Conservation (phyloP, 306 rosid genomes). For the Trichosanthes truncata region DNA sequence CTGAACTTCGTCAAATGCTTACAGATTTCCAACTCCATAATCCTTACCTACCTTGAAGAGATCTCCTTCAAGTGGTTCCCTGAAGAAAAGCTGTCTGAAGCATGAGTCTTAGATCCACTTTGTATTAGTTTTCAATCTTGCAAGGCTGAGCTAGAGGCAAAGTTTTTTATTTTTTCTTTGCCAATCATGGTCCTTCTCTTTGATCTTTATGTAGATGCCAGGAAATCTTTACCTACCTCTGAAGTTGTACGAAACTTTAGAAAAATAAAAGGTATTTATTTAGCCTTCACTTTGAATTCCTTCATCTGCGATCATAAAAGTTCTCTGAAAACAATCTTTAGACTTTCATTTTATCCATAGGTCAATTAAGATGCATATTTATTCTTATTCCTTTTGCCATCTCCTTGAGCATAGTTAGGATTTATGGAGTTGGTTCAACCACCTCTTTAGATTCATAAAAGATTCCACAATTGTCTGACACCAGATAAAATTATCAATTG, state of each 20-base stretch:
- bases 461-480: not conserved
- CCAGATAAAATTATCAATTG: not conserved
- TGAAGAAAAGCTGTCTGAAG: conserved; percentile 23
- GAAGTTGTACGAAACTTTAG: conserved; percentile 2
- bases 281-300: not conserved
- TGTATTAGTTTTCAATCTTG: not conserved
- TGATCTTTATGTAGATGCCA: conserved; percentile 3
- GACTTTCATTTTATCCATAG: not conserved
- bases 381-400: not conserved
- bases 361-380: not conserved
- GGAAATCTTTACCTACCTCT: not conserved
- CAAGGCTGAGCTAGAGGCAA: conserved; percentile 24
- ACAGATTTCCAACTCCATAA: conserved; percentile 51
- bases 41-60: conserved; percentile 40
- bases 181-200: conserved; percentile 1
- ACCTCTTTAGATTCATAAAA: not conserved
- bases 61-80: conserved; percentile 38
- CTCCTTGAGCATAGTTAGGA: not conserved
- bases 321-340: not conserved
- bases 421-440: not conserved
- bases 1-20: conserved; percentile 66
- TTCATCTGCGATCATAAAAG: not conserved
- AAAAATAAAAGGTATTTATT: conserved; percentile 4
- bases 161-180: not conserved
- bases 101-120: conserved; percentile 26